Base-by-base conservation (phyloP, 1,284 basidiomycete genomes). In the Boletus austroedulis region DNA sequence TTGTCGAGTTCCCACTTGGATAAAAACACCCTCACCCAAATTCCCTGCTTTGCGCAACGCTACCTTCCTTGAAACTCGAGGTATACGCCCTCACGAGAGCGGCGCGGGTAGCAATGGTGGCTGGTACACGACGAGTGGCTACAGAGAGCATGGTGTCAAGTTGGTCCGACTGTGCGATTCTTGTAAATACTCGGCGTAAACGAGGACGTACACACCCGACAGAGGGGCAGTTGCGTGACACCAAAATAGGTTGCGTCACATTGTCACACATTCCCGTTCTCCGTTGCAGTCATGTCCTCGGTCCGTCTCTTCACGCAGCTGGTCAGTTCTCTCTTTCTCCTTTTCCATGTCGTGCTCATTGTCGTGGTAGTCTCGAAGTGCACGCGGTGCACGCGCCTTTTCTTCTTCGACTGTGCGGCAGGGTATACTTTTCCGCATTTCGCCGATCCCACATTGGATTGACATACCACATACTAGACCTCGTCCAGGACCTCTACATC, bases 401-500 rank as follows among this genome's bases (percentile, higher is more conserved):
- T 67, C 71, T 40, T 63, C 69, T 29, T 72, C 69, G 15, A 58
- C 49, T 50, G 29, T 66, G n/a, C n/a, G 65, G 19, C 63, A 61
- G 69, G 69, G 69, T 74, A 59, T 53, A 31, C 49, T 48, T 56
- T n/a, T 69, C 72, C 69, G 71, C 58, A 53, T 73, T 59, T 64
- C 61, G 55, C 72, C 69, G 69, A 69, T 51, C 14, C 57, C 46
- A 61, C 43, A 38, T n/a, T n/a, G n/a, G n/a, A n/a, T n/a, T n/a
- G n/a, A n/a, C n/a, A n/a, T n/a, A n/a, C n/a, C n/a, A n/a, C n/a
- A n/a, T n/a, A n/a, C n/a, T n/a, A n/a, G n/a, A n/a, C n/a, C 80
- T 96, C 69, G 82, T 98, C 58, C 92, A 96, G 83, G 94, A 97
- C n/a, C n/a, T n/a, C n/a, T n/a, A n/a, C n/a, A n/a, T n/a, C n/a